Evolutionary conservation across 2,329 filamentous ascomycete genomes (phyloP).

Genomic region (Trichothecium roseum): DNA sequence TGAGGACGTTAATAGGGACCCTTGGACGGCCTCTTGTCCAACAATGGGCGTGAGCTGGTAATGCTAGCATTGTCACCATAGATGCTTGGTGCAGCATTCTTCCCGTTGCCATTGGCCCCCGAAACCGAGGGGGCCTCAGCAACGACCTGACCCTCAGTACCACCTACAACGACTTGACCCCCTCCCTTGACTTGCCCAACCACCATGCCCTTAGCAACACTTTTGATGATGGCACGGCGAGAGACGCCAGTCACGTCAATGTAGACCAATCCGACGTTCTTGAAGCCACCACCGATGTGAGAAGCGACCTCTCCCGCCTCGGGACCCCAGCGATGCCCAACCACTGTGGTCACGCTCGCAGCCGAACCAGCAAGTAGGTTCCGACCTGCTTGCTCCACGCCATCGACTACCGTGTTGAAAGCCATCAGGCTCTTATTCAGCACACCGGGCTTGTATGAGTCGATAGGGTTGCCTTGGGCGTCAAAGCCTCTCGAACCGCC

Average conservation of each 20-base stretch:
- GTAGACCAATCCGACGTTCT: constrained; percentile 94
- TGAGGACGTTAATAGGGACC: no score
- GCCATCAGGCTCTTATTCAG: constrained; percentile 96
- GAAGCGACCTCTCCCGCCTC: constrained; percentile 74
- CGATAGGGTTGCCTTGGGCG: constrained; percentile 55
- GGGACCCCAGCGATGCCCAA: constrained; percentile 78
- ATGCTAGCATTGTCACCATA: constrained; percentile 3
- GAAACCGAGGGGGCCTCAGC: constrained; percentile 7
- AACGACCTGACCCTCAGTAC: background rate
- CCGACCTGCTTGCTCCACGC: constrained; percentile 78
- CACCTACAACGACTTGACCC: constrained; percentile 42
- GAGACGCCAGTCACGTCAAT: constrained; percentile 94
- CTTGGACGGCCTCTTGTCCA: no score
- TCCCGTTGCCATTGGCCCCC: constrained; percentile 17
- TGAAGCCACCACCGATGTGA: constrained; percentile 73
- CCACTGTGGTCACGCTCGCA: constrained; percentile 71
- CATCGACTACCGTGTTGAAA: constrained; percentile 88
- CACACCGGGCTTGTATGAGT: constrained; percentile 75
- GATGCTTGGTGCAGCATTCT: constrained; percentile 15
- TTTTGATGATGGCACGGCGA: constrained; percentile 80
- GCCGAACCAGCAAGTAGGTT: constrained; percentile 66
- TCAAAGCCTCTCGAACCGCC: constrained; percentile 51
- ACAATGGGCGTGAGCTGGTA: constrained; percentile 1
- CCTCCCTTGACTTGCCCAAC: constrained; percentile 69
- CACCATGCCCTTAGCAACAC: constrained; percentile 93